Percentiles rank a stretch among this genome's conserved stretches.
These are phyloP conservation scores for Coemansia sp. DNA, from an alignment of 192 early-diverging fungal genomes.

Conservation along the genomic window DNA sequence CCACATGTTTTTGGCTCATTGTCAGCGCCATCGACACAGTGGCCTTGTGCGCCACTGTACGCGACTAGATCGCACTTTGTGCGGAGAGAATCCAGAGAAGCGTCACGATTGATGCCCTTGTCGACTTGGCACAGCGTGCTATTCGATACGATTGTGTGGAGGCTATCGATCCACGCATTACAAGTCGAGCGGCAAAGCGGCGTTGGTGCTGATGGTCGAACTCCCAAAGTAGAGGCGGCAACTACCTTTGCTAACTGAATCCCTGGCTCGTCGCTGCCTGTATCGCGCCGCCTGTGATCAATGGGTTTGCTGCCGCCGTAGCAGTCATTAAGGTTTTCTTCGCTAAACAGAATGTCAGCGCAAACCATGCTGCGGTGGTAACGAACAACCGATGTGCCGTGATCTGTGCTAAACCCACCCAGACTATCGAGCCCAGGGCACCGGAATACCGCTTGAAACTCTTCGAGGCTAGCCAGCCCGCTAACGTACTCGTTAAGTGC, in stretches of 20 bases:
- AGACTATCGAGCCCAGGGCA: slow-evolving; percentile 44
- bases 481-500: slow-evolving; percentile 49
- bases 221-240: slow-evolving; percentile 17
- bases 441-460: slow-evolving; percentile 53
- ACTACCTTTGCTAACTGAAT: slow-evolving; percentile 33
- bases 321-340: slow-evolving; percentile 42
- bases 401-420: slow-evolving; percentile 46
- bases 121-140: slow-evolving; percentile 38
- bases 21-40: slow-evolving; percentile 40
- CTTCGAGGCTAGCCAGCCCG: slow-evolving; percentile 40
- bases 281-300: slow-evolving; percentile 8
- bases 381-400: slow-evolving; percentile 39
- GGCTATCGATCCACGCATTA: slow-evolving; percentile 41
- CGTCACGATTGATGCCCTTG: slow-evolving; percentile 42
- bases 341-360: slow-evolving; percentile 45
- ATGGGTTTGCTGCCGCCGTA: slow-evolving; percentile 17
- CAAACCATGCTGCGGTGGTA: slow-evolving; percentile 53
- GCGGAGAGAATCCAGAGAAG: slow-evolving; percentile 38
- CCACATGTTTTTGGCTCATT: slow-evolving; percentile 54
- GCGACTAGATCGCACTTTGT: slow-evolving; percentile 32
- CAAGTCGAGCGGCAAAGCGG: slow-evolving; percentile 49
- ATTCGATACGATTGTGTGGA: slow-evolving; percentile 38
- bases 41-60: slow-evolving; percentile 30
- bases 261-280: slow-evolving; percentile 14
- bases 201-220: slow-evolving; percentile 17